Evolutionary conservation across 2,329 filamentous ascomycete genomes (phyloP), one percentile per base, ranked within the genome.

Genomic region (Cladophialophora psammophila): DNA sequence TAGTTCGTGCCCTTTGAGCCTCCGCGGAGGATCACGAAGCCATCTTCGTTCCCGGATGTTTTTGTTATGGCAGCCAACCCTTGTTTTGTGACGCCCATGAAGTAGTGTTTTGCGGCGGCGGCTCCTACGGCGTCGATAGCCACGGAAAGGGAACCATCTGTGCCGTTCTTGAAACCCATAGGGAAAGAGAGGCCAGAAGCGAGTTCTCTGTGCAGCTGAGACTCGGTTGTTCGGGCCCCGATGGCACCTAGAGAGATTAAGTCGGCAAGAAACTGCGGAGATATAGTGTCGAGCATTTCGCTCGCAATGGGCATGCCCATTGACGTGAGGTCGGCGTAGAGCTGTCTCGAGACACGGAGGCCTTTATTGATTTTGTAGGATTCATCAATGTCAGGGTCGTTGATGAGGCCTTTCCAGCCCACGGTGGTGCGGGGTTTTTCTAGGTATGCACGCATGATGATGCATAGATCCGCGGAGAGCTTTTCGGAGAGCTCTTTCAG

Each of bases 291-390:
- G 69, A 99, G 85, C 93, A 99, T 97, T 83, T 99, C 95, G 78
- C 90, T 94, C 52, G 95, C 95, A 75, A 99, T 90, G 35, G 95
- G 95, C 92, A 99, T 96, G 76, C 95, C 95, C 82, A 89, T 91
- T 78, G 88, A 85, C 0, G 94, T 98, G 73, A 99, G 84, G 78
- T 98, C 93, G 70, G 96, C 90, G 80, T 97, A 98, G 77, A 99
- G 86, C 80, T 98, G 90, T 73, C 95, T 87, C 64, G 93, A 92
- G 63, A 93, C 84, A 59, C 92, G 89, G 76, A 99, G 82, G 20
- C 95, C 95, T 85, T 98, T 98, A 86, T 98, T 98, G 83, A 99
- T 98, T 82, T 97, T 90, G 90, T 97, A 98, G 80, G 91, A 95
- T 79, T 97, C 94, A 80, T 98, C 94, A 77, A 99, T 96, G 76